phyloP scores from a whole-genome alignment of 1,139 yeast species.

The Magnusiomyces fungicola region DNA sequence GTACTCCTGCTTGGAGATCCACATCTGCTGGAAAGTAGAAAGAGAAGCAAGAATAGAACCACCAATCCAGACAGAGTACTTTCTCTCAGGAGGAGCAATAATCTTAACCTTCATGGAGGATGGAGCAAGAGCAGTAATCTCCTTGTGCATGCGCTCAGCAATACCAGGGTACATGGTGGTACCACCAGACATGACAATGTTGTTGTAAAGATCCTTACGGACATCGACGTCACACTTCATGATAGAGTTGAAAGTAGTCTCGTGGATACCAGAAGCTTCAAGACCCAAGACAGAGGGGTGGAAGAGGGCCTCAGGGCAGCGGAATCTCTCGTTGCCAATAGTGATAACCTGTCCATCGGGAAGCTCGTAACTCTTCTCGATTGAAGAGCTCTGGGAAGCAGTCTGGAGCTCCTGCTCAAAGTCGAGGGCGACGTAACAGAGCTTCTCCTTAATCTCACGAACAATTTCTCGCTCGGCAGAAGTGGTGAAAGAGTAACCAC shows the following conservation, averaged over 20 bases:
- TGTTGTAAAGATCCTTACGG: constrained; percentile 97
- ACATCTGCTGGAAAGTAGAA: constrained; percentile 99
- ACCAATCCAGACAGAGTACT: constrained; percentile 99
- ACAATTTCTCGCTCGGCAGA: constrained; percentile 99
- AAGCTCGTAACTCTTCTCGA: constrained; percentile 97
- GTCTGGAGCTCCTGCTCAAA: constrained; percentile 98
- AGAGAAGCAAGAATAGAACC: constrained; percentile 98
- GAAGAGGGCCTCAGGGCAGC: constrained; percentile 99
- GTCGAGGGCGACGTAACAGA: constrained; percentile 95
- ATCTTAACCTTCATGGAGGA: constrained; percentile 99
- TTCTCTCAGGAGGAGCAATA: constrained; percentile 99
- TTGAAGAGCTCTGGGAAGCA: constrained; percentile 95
- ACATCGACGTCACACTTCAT: constrained; percentile 99
- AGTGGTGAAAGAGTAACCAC: constrained; percentile 98
- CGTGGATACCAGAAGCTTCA: constrained; percentile 99
- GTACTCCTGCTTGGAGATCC: constrained; percentile 99
- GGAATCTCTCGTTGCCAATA: constrained; percentile 99
- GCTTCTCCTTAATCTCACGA: constrained; percentile 98
- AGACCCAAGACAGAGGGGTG: constrained; percentile 96
- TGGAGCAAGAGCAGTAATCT: constrained; percentile 98
- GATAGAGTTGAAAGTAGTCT: constrained; percentile 98
- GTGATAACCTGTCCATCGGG: constrained; percentile 99
- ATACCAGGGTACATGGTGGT: constrained; percentile 99
- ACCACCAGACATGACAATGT: constrained; percentile 99
- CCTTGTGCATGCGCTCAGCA: constrained; percentile 99